These are phyloP conservation scores for Russula sp. DNA, from an alignment of 768 basidiomycete species.

Conservation along the genomic window DNA sequence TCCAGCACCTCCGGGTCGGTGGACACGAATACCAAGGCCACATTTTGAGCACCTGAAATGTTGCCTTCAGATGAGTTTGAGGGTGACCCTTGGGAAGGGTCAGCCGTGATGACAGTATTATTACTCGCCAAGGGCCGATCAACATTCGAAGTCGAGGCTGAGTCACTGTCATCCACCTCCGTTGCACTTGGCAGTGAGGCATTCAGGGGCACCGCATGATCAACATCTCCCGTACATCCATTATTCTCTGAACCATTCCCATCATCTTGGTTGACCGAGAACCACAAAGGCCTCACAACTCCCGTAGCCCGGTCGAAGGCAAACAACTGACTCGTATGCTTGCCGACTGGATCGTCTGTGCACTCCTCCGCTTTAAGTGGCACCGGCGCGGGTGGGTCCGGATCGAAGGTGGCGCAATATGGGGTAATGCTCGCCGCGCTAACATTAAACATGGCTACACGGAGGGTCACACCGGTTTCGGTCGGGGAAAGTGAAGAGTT, in stretches of 20 bases:
- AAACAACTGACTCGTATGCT: slow-evolving; percentile 51
- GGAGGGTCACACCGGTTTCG: slow-evolving; percentile 36
- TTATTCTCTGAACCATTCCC: slow-evolving; percentile 19
- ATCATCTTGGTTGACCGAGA: slow-evolving; percentile 24
- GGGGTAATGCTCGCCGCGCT: slow-evolving; percentile 30
- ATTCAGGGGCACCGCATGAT: slow-evolving; percentile 10
- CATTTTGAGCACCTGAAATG: slow-evolving; percentile 32
- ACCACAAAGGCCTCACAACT: slow-evolving; percentile 48
- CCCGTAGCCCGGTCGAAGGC: slow-evolving; percentile 43
- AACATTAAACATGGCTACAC: slow-evolving; percentile 38
- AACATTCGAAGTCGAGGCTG: not conserved
- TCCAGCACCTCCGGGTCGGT: slow-evolving; percentile 28
- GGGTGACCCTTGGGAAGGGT: not conserved
- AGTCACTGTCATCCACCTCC: not conserved
- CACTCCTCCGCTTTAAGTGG: slow-evolving; percentile 47
- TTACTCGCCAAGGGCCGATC: not conserved
- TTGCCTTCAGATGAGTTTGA: slow-evolving; percentile 19
- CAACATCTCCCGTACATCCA: slow-evolving; percentile 19
- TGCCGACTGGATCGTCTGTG: slow-evolving; percentile 13
- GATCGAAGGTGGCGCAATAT: slow-evolving; percentile 58
- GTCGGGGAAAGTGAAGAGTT: slow-evolving; percentile 12
- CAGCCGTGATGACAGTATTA: not conserved
- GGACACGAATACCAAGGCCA: slow-evolving; percentile 49
- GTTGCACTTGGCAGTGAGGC: slow-evolving; percentile 13
- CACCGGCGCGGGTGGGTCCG: slow-evolving; percentile 39